Evolutionary conservation across 495 filamentous ascomycete species (phyloP), one percentile per base, ranked within the genome.

Genomic region (Hapsidospora chrysogenum): DNA sequence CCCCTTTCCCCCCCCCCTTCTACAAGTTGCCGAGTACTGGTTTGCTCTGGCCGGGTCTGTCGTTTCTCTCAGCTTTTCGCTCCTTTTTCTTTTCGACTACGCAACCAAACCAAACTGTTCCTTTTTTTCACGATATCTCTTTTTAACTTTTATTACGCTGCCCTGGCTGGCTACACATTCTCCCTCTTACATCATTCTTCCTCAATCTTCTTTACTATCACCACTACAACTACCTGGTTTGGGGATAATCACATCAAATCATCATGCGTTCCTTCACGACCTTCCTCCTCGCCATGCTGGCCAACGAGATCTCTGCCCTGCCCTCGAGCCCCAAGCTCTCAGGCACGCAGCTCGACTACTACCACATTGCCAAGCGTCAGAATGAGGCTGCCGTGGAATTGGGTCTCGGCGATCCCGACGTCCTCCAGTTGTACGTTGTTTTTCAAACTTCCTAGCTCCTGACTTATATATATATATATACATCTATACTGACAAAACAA

Each of bases 381-480:
- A 59, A 66, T 40, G 63, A 60, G 4, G 61, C 64, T 0, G 66
- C 66, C 16, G 63, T 65, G 9, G 56, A 58, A 10, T 43, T 56
- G 16, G 70, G 63, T 17, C 48, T 80, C 35, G 60, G 54, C 11
- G 75, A 80, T 51, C 47, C 76, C 31, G 74, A 79, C 47, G 78
- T 80, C 40, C 64, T 80, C 14, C 70, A 80, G 66, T 80, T 80
- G 75, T 80, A 62, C 51, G 72, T 42, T 9, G 25, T 30, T 11
- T 35, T 16, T 10, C n/a, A 4, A 9, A 19, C 9, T 1, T 33
- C 6, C 9, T 21, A 11, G 16, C 13, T 8, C 2, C 4, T 20
- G 9, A 22, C 4, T 17, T 23, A 37, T n/a, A n/a, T n/a, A n/a
- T n/a, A n/a, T n/a, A n/a, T n/a, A n/a, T n/a, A n/a, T n/a, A n/a